Evolutionary conservation across 1,284 basidiomycete species (phyloP).

Genomic region (Fistulinella cinereoalba): DNA sequence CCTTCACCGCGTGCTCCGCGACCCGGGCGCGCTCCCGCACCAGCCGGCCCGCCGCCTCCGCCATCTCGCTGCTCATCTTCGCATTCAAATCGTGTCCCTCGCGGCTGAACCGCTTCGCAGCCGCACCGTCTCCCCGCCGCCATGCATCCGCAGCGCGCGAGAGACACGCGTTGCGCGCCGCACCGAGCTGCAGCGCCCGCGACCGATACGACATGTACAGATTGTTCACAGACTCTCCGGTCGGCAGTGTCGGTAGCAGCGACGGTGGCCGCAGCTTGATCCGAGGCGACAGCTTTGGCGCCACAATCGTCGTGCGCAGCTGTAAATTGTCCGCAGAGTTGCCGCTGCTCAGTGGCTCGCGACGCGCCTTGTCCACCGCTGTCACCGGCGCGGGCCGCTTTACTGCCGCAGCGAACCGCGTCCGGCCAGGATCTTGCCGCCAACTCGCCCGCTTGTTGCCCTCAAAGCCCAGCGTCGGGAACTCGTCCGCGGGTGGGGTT

Average conservation of each 20-base stretch:
- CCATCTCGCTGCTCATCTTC: conserved; percentile 85
- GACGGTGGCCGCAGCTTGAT: conserved; percentile 79
- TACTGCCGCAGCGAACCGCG: conserved; percentile 80
- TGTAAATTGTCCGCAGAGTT: conserved; percentile 59
- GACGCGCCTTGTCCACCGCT: conserved; percentile 39
- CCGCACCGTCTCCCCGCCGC: conserved; percentile 90
- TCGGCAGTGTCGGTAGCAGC: conserved; percentile 84
- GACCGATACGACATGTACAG: conserved; percentile 88
- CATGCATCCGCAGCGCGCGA: conserved; percentile 94
- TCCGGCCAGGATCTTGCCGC: conserved; percentile 72
- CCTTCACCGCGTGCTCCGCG: conserved; percentile 72
- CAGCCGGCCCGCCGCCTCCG: conserved; percentile 72
- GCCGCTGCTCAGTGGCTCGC: conserved; percentile 52
- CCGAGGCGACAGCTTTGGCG: conserved; percentile 83
- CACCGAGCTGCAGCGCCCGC: conserved; percentile 85
- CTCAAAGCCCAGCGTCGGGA: conserved; percentile 74
- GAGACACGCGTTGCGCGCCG: conserved; percentile 92
- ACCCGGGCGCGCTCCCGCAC: conserved; percentile 78
- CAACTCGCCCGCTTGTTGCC: conserved; percentile 39
- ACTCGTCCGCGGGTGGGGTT: conserved; percentile 72
- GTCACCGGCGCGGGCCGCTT: conserved; percentile 52
- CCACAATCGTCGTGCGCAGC: conserved; percentile 64
- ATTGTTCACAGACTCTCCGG: conserved; percentile 73
- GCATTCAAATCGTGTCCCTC: conserved; percentile 93
- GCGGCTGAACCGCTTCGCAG: conserved; percentile 88